Percentiles rank a stretch among this genome's conserved stretches.
These are phyloP conservation scores for Vinca minor DNA, from an alignment of 257 asterid genomes.

Conservation along the genomic window DNA sequence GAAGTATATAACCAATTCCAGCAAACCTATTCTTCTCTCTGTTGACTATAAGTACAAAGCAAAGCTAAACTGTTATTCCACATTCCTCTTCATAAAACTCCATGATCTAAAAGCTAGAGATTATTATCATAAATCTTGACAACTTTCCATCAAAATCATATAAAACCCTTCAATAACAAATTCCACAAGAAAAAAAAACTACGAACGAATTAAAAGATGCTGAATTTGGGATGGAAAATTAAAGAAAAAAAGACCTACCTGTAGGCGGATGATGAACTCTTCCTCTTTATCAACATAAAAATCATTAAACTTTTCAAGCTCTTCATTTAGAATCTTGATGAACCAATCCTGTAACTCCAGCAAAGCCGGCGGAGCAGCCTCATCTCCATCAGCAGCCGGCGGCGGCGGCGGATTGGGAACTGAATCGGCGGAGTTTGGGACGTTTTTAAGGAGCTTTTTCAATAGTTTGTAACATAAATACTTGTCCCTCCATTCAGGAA, in stretches of 20 bases:
- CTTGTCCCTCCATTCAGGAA: conserved; percentile 92
- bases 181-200: background rate
- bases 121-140: background rate
- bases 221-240: background rate
- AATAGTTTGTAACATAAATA: conserved; percentile 71
- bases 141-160: background rate
- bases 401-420: conserved; percentile 7
- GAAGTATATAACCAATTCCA: no score
- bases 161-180: background rate
- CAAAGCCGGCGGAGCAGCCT: conserved; percentile 19
- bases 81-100: background rate
- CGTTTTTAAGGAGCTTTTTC: conserved; percentile 68
- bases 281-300: conserved; percentile 97
- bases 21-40: background rate
- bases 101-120: conserved; percentile 3
- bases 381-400: conserved; percentile 18
- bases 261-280: conserved; percentile 69
- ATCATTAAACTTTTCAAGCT: conserved; percentile 82
- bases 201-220: no score
- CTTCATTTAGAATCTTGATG: conserved; percentile 51
- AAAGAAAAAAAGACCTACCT: conserved; percentile 83
- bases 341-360: conserved; percentile 61
- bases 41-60: background rate
- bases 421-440: conserved; percentile 28
- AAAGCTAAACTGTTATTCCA: background rate